Evolutionary conservation across 805 yeast genomes (phyloP), one percentile per base, ranked within the genome.

Genomic region (Spathaspora gorwiae): DNA sequence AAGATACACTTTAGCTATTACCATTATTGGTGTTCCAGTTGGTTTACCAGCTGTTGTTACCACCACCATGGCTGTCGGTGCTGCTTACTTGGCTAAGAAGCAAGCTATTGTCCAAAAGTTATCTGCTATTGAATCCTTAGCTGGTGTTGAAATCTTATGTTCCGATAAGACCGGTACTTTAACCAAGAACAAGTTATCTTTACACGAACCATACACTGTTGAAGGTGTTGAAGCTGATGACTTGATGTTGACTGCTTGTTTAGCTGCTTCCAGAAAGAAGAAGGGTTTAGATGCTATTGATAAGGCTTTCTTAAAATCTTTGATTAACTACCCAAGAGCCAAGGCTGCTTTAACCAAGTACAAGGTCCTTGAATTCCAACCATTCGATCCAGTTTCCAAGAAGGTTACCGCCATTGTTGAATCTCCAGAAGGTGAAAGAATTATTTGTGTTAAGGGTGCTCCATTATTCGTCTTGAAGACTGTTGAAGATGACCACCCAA

Each of bases 1-100:
- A 71, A 81, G 96, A 78, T 87, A 83, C 84, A 85, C 96, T 61
- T 77, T 90, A 68, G 97, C 96, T 60, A 89, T 90, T 72, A 90
- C 96, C 77, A 88, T 90, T 74, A 84, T 90, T 61, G 97, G 97
- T 84, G 97, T 90, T 60, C 97, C 97, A 70, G 97, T 90, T 58
- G 97, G 97, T 86, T 83, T 90, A 70, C 97, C 97, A 72, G 96
- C 96, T 70, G 97, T 90, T 66, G 96, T 89, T 59, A 90, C 97
- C 79, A 90, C 96, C 63, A 90, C 97, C 70, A 89, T 90, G 97
- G 97, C 97, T 72, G 97, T 90, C 74, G 97, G 97, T 83, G 97
- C 97, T 71, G 96, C 97, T 67, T 88, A 90, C 85, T 79, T 90
- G 66, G 97, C 97, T 63, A 87, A 89, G 82, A 90, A 89, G 76